Evolutionary conservation across 2,329 filamentous ascomycete species (phyloP), one percentile per base, ranked within the genome.

Genomic region (Curvularia verruculosa): DNA sequence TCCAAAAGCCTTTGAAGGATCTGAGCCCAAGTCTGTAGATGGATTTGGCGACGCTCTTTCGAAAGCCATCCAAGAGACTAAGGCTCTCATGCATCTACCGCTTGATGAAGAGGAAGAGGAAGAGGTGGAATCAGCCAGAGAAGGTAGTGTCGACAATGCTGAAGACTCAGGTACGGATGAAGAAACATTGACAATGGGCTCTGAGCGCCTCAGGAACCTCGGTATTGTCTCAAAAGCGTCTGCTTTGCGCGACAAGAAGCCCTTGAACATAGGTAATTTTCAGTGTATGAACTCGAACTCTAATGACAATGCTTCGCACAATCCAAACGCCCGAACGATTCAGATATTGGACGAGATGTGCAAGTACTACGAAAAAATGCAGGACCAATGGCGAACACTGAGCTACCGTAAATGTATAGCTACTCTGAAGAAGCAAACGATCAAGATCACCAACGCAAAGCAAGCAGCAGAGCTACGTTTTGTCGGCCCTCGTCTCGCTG

Each of bases 361-460:
- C 40, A 84, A 88, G 51, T 89, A 94, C 74, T 96, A 96, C 73
- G 84, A 84, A 4, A 83, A 87, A 6, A 85, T 85, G n/a, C 83
- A 87, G 37, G 92, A 97, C 68, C 83, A 86, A 34, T 97, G 91
- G 90, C 86, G 92, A 3, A 83, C 83, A 0, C 79, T 84, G 0
- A 88, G 89, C 4, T 97, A 96, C 73, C 87, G 91, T 31, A 90
- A 88, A 72, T 91, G 85, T 12, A 89, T 96, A 49, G 80, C 82
- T n/a, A 89, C 86, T 3, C 81, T 98, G 12, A 86, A 86, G 43
- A 87, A 85, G 46, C 89, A 93, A 59, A 71, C 79, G 0, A 70
- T 68, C 19, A 88, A 86, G 69, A 84, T 97, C 56, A 80, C 76
- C 3, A 93, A 89, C 0, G 87, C 84, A 56, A 82, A 87, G 47